Evolutionary conservation across 768 basidiomycete species (phyloP), one percentile per base, ranked within the genome.

Genomic region (Boletus patriciae): DNA sequence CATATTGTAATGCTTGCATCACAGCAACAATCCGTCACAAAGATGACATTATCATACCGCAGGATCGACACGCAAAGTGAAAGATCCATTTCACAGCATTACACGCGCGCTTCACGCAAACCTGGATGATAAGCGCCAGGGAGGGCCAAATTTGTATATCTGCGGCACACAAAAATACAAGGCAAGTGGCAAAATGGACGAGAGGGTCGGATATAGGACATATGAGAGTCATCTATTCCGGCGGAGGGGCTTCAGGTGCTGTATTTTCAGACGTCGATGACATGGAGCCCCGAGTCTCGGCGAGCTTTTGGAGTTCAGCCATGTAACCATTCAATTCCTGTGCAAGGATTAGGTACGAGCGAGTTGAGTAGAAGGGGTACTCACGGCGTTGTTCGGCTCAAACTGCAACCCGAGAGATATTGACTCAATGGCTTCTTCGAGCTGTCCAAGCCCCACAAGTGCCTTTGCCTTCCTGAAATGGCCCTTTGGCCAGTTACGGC

Each of bases 381-480:
- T 49, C 59, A 87, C 87, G 52, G 74, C 65, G 45, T 84, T 87
- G 38, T 79, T 78, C 0, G 87, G 85, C 62, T 98, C 95, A 64
- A 89, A 96, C 55, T 89, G 84, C 55, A 98, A 70, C 3, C 96
- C 97, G 8, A 94, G 79, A 61, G 83, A 80, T 57, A 96, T 74
- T 3, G 94, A 86, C 44, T 93, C 90, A 61, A 83, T 82, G 10
- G 94, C 94, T 42, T 96, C 94, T 42, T 85, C 74, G 53, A 83
- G 73, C 44, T 78, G 74, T 4, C 79, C 80, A 48, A 99, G 77
- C 21, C 83, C 92, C 2, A 90, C 76, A 42, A 99, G 76, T 0
- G 96, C 93, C 69, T 92, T 93, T 3, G 92, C 90, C 68, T 90
- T 94, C 56, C 97, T 81, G 79, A 97, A 97, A 72, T 98, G 92